Evolutionary conservation across 2,329 filamentous ascomycete species (phyloP), one percentile per base, ranked within the genome.

Genomic region (Aureobasidium sp.): DNA sequence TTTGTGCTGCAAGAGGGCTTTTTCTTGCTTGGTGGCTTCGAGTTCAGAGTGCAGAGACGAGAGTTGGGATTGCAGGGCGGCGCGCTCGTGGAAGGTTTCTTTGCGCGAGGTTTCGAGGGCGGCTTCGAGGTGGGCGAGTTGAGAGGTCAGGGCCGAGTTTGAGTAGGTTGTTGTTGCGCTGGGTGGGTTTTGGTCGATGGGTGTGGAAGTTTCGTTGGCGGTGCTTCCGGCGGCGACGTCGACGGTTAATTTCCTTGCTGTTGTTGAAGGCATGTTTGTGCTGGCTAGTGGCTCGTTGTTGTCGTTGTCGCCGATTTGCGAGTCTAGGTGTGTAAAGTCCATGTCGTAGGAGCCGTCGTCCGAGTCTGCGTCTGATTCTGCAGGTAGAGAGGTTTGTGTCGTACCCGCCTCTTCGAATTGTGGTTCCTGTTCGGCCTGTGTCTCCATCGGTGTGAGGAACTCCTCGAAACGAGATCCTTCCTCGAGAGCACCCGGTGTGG

Each of bases 71-170:
- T 37, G 23, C 2, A 58, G 42, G n/a, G 9, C 13, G 29, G 35
- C 8, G 17, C 43, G 42, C 15, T 49, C 43, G 42, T 38, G 37
- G 37, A 42, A 58, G 23, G 55, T 58, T 58, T 58, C 55, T 7
- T 6, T 38, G 43, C 55, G 55, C 10, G 31, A 38, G 37, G 15
- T 9, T 31, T 58, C 55, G 42, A 58, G 55, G 11, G 55, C 55
- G 5, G 55, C 55, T 58, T 58, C 55, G 2, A 58, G 55, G 33
- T 58, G 55, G 15, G 45, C 19, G 15, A 58, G 33, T 49, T 58
- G 55, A 1, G 42, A 47, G 3, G 43, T 40, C 11, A 58, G 33
- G 3, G 55, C 55, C 11, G 31, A 23, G 43, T 37, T 58, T n/a
- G 23, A 35, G 43, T 58, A 58, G 17, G 51, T 43, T 25, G 51